Base-by-base conservation (phyloP, 2,329 filamentous ascomycete genomes). In the Alternaria sp. region DNA sequence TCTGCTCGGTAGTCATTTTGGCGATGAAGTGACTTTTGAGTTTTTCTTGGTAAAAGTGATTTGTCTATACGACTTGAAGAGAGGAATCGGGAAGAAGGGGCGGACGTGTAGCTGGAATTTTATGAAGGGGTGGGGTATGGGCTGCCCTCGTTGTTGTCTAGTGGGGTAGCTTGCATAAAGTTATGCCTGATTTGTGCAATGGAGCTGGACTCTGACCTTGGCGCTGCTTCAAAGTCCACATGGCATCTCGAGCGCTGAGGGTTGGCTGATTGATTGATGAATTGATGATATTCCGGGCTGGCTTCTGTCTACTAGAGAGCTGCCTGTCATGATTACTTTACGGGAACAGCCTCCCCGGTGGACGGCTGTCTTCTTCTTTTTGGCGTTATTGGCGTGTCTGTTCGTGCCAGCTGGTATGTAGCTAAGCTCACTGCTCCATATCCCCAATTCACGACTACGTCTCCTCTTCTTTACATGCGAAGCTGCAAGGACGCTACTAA, bases 1-100 rank as follows among this genome's bases (percentile, higher is more conserved):
- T 97, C 87, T 94, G 91, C 86, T 96, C 93, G 83, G 81, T 85
- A 85, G 91, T 87, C 81, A 83, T 83, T 58, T 68, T 79, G 68
- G 64, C 67, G 65, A 62, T 63, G 63, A 74, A 53, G 66, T 67
- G 61, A 57, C 67, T 55, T 73, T 78, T 71, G 68, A 78, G 64
- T 70, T 74, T 22, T 69, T 74, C n/a, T 69, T 41, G 18, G 56
- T 63, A 84, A 74, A 61, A 76, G 71, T 47, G 65, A 77, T 76
- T 80, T 78, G 75, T 84, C 81, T 78, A 83, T 85, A 44, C 79
- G 76, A 65, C 78, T 80, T 68, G 85, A 75, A 67, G 51, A 57
- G 64, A 61, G 64, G 59, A 46, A 60, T 22, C 24, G 11, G 55
- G 52, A 55, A 61, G 62, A 59, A 54, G 57, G 34, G 61, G 36